Evolutionary conservation across 192 early-diverging fungal species (phyloP).

Genomic region (Coemansia umbellata): DNA sequence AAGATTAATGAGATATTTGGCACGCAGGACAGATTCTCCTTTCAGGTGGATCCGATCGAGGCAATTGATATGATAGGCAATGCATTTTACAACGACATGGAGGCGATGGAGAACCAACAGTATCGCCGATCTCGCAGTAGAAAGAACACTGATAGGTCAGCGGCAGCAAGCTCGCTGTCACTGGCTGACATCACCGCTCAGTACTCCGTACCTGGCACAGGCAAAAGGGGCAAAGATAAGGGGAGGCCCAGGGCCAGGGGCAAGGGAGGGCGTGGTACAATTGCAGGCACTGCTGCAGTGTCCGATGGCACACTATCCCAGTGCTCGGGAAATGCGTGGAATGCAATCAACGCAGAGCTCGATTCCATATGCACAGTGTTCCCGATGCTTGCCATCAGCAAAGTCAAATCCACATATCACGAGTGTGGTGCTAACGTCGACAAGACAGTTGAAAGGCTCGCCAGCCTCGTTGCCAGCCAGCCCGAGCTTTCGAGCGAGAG

Average conservation of each 20-base stretch:
- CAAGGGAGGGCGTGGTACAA: background rate
- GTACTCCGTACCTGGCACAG: background rate
- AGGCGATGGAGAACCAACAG: constrained; percentile 25
- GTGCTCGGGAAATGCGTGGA: constrained; percentile 31
- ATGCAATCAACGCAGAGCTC: constrained; percentile 27
- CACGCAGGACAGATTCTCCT: background rate
- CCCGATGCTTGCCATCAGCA: constrained; percentile 21
- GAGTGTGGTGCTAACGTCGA: constrained; percentile 24
- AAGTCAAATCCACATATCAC: constrained; percentile 36
- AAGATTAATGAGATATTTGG: constrained; percentile 21
- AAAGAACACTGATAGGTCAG: background rate
- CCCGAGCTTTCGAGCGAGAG: background rate
- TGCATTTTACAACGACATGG: constrained; percentile 40
- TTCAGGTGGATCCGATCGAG: constrained; percentile 41
- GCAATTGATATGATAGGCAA: constrained; percentile 45
- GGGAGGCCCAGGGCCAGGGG: background rate
- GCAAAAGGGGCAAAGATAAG: background rate
- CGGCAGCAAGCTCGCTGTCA: background rate
- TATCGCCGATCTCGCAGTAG: background rate
- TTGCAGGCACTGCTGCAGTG: background rate
- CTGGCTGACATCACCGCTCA: background rate
- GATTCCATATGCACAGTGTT: constrained; percentile 26
- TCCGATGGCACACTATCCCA: constrained; percentile 2
- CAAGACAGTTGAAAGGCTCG: constrained; percentile 5
- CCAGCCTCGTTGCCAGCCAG: constrained; percentile 2